Base-by-base conservation (phyloP, 805 yeast genomes). In the Saccharomycopsis vini region DNA sequence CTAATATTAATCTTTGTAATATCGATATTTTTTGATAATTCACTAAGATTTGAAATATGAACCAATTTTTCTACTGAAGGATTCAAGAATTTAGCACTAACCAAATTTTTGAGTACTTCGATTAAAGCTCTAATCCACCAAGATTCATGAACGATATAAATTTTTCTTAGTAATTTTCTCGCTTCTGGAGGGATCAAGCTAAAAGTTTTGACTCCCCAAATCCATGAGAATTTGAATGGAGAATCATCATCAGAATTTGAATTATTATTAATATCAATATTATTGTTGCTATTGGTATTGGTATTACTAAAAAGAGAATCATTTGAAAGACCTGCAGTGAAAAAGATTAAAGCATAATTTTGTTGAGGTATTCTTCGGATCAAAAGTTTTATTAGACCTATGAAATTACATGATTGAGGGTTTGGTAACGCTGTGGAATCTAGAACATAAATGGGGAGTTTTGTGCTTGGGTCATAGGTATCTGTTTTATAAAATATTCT, bases 121-220 rank as follows among this genome's bases (percentile, higher is more conserved):
- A 82, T 73, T 30, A 86, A 72, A 0, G 95, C 80, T 53, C 87
- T 76, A 22, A 86, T 74, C 62, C 89, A 74, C 92, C 96, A 88
- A 38, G 83, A 81, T 52, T 89, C 96, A 61, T 90, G 97, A 2
- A 90, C 95, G 24, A 89, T 72, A 50, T 80, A 82, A 2, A 87
- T 67, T 54, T 77, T 80, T 41, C 65, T 63, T 36, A 90, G 61
- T 44, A 73, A 67, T 42, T 72, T 71, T 47, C 75, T 73, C 36
- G 70, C 62, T 4, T 67, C 68, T 13, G 72, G 69, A 2, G 90
- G 77, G 22, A 90, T 69, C 50, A 74, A 62, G 49, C 73, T 62
- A 56, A 72, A 76, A 43, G 77, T 68, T 40, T 66, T 70, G n/a
- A 76, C 66, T 47, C 87, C 84, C 74, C 87, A 81, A 5, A 80